These are phyloP conservation scores for Cardiospermum halicacabum DNA, from an alignment of 345 rosid species.

Conservation along the genomic window DNA sequence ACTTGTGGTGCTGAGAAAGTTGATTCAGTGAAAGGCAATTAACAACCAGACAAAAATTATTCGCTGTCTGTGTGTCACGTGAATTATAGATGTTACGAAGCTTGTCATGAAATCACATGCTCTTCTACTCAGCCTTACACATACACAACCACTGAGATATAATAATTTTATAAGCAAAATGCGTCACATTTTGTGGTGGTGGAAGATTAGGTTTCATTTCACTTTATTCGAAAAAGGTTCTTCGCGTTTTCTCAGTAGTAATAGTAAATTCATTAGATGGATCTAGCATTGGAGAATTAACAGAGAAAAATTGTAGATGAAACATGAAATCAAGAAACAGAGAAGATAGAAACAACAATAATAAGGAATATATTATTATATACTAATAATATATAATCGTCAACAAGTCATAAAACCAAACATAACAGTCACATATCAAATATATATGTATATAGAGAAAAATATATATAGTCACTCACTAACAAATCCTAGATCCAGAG, in stretches of 20 bases:
- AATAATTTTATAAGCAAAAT: background rate
- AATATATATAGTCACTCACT: slow-evolving; percentile 5
- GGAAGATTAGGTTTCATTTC: too few relatives aligned
- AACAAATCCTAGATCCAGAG: background rate
- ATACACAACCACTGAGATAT: background rate
- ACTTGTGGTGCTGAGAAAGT: too few relatives aligned
- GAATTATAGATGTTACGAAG: background rate
- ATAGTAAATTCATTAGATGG: too few relatives aligned
- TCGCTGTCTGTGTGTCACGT: background rate
- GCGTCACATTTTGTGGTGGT: background rate
- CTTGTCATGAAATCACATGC: background rate
- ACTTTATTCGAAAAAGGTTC: too few relatives aligned
- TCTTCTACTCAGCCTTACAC: background rate
- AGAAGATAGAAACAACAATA: background rate
- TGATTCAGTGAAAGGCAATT: background rate
- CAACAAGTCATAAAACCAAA: background rate
- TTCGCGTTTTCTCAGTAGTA: too few relatives aligned
- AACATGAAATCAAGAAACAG: background rate
- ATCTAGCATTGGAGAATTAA: too few relatives aligned
- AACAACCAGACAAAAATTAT: background rate
- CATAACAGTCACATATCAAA: background rate
- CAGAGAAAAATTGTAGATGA: background rate
- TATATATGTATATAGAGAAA: background rate
- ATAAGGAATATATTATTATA: background rate
- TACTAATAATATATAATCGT: background rate